Conservation (phyloP, 495 filamentous ascomycete genomes). For the Penicillium goetzii region DNA sequence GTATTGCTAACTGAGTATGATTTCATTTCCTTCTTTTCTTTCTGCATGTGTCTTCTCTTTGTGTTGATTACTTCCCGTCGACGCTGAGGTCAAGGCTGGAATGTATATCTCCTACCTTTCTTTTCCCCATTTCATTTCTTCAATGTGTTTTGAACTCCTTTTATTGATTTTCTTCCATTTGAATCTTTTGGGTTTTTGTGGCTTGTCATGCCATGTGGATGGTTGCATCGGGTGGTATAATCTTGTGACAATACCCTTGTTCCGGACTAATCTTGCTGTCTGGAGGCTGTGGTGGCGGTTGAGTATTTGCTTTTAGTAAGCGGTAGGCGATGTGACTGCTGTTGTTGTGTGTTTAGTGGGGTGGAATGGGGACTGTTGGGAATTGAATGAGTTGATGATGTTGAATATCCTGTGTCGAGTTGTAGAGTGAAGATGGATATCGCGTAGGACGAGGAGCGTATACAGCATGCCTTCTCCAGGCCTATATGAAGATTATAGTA, state of each 20-base stretch:
- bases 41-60: conserved; percentile 14
- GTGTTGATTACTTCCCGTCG: neutral
- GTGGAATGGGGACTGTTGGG: conserved; percentile 20
- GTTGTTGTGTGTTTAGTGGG: conserved; percentile 34
- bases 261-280: conserved; percentile 1
- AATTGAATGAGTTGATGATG: conserved; percentile 33
- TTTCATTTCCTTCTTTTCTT: conserved; percentile 29
- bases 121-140: conserved; percentile 8
- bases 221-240: conserved; percentile 29
- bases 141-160: neutral
- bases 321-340: conserved; percentile 12
- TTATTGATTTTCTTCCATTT: conserved; percentile 18
- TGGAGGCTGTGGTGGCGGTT: conserved; percentile 24
- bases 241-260: conserved; percentile 28
- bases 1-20: conserved; percentile 54
- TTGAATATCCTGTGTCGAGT: neutral
- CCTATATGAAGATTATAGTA: too few species aligned
- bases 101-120: neutral
- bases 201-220: conserved; percentile 9
- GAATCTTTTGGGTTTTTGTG: conserved; percentile 23
- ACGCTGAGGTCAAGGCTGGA: conserved; percentile 2
- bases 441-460: neutral
- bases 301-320: conserved; percentile 18
- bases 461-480: neutral
- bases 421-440: neutral